A percentile compares a stretch with the other conserved stretches of the same genome.
These are phyloP conservation scores for Psidium guajava DNA, from an alignment of 345 rosid genomes.

Conservation along the genomic window DNA sequence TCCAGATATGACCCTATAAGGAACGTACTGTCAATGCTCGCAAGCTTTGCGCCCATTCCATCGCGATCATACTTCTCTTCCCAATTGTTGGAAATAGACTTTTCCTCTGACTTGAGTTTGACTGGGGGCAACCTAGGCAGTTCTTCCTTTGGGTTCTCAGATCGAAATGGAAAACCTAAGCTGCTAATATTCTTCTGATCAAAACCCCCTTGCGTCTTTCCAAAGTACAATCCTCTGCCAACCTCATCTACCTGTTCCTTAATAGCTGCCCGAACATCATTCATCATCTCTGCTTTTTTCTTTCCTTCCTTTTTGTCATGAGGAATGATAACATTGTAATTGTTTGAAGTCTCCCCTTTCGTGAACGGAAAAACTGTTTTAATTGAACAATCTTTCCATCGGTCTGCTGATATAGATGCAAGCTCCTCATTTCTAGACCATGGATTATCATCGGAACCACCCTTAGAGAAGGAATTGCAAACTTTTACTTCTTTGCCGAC, in stretches of 20 bases:
- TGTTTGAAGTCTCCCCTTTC: constrained; percentile 41
- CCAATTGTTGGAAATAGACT: constrained; percentile 56
- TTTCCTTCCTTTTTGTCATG: constrained; percentile 62
- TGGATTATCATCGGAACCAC: constrained; percentile 21
- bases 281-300: constrained; percentile 33
- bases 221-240: constrained; percentile 68
- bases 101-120: constrained; percentile 89
- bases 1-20: constrained; percentile 83
- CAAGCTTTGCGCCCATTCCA: constrained; percentile 41
- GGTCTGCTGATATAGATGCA: constrained; percentile 28
- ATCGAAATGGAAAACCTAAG: constrained; percentile 39
- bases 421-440: constrained; percentile 43
- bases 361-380: constrained; percentile 64
- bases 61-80: constrained; percentile 81
- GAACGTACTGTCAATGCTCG: constrained; percentile 51
- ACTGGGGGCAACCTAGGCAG: constrained; percentile 94
- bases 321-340: constrained; percentile 18
- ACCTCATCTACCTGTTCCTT: constrained; percentile 90
- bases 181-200: constrained; percentile 38
- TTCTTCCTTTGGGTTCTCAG: constrained; percentile 69
- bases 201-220: constrained; percentile 41
- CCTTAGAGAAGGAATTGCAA: constrained; percentile 18
- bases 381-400: constrained; percentile 68
- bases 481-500: constrained; percentile 28
- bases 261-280: constrained; percentile 26